Conservation (phyloP, 768 basidiomycete species). For the Omphalotus guepiniiformis region DNA sequence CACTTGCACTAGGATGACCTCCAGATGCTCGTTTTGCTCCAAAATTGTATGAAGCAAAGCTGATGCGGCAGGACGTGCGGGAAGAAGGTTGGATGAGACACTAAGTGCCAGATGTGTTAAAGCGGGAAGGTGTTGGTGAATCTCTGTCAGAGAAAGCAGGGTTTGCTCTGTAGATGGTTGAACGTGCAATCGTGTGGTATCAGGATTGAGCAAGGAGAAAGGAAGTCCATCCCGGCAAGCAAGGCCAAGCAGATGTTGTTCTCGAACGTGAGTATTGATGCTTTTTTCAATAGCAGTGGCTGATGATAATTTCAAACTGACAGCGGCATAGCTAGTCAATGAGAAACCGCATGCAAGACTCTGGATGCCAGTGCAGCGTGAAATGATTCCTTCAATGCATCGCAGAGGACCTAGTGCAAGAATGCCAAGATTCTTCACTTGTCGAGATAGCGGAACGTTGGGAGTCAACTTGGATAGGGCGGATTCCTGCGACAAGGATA, state of each 20-base stretch:
- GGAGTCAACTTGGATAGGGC: slow-evolving; percentile 7
- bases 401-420: slow-evolving; percentile 30
- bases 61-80: neutral
- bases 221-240: slow-evolving; percentile 34
- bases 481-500: slow-evolving; percentile 16
- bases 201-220: slow-evolving; percentile 22
- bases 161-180: slow-evolving; percentile 19
- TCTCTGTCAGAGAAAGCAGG: slow-evolving; percentile 12
- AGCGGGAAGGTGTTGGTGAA: slow-evolving; percentile 19
- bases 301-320: slow-evolving; percentile 7
- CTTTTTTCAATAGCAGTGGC: slow-evolving; percentile 2
- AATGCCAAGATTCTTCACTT: slow-evolving; percentile 30
- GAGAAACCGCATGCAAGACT: slow-evolving; percentile 34
- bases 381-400: slow-evolving; percentile 26
- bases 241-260: slow-evolving; percentile 30
- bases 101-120: slow-evolving; percentile 27
- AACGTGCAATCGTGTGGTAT: slow-evolving; percentile 30
- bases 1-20: slow-evolving; percentile 1
- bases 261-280: slow-evolving; percentile 14
- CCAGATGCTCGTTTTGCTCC: slow-evolving; percentile 2
- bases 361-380: slow-evolving; percentile 25
- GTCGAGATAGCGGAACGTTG: slow-evolving; percentile 5
- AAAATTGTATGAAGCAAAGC: neutral
- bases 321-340: slow-evolving; percentile 21
- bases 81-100: slow-evolving; percentile 4